Evolutionary conservation across 2,329 filamentous ascomycete species (phyloP), one percentile per base, ranked within the genome.

Genomic region (Trichoderma pleuroti): DNA sequence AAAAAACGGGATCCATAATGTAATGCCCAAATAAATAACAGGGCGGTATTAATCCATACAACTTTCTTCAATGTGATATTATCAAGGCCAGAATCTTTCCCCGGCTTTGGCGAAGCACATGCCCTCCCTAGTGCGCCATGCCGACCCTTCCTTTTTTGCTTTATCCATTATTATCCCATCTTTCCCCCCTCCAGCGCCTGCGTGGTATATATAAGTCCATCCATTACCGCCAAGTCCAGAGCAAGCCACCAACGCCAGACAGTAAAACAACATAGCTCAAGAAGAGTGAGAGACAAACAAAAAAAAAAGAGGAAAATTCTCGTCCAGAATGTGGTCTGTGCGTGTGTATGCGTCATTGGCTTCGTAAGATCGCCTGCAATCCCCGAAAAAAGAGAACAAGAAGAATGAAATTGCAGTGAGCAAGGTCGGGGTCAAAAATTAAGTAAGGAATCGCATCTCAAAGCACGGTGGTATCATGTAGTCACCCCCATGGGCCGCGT

Each of bases 31-130:
- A 61, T 68, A 68, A 49, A 61, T 71, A 68, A 34, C 32, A 56
- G 71, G 68, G 63, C 72, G 71, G 70, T 60, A 73, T 73, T 74
- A 74, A 69, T 72, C 73, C 73, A 72, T 73, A 75, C 73, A 73
- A 56, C 62, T 63, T 65, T 68, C 65, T 52, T 71, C 60, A 60
- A 49, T 60, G 64, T 68, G 56, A 36, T 72, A 68, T 57, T 65
- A 69, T 63, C 60, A 64, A 70, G 42, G 46, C 46, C 67, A 70
- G 49, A 62, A 30, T 49, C 57, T 39, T 49, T 59, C 59, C 59
- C 46, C 34, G 32, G 57, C 46, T 39, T 54, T 54, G 59, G 52
- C 34, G 42, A 34, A 52, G 57, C 30, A 28, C 56, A 52, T 52
- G 46, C 30, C 30, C 32, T 49, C 30, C 30, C 32, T 49, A 14